Conservation (phyloP, 371 early-diverging fungal genomes). For the Lichtheimia corymbifera region DNA sequence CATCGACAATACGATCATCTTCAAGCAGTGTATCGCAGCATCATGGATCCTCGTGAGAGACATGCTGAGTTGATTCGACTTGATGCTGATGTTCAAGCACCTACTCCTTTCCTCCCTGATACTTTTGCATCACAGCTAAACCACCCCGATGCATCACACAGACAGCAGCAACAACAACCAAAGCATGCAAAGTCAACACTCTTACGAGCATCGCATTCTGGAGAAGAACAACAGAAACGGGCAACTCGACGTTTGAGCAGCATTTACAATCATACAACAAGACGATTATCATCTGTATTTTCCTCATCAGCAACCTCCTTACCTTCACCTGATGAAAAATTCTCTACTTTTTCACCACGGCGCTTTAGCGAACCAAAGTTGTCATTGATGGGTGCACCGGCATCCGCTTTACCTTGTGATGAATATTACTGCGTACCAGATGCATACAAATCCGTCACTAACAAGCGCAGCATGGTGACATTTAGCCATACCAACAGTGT, state of each 20-base stretch:
- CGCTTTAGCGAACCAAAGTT: too few species aligned
- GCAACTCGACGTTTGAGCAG: neutral
- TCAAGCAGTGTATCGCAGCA: neutral
- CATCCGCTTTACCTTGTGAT: too few species aligned
- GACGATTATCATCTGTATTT: slow-evolving; percentile 2
- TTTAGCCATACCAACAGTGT: neutral
- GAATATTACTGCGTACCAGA: too few species aligned
- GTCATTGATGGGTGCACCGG: too few species aligned
- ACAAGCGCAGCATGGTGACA: neutral
- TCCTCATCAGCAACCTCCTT: too few species aligned
- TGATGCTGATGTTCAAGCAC: neutral
- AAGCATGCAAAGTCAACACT: neutral
- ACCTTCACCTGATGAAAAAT: too few species aligned
- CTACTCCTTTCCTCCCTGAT: slow-evolving; percentile 3
- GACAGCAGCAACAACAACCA: neutral
- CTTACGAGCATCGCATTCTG: neutral
- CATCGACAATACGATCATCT: slow-evolving; percentile 3
- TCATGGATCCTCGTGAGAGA: neutral
- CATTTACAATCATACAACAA: neutral
- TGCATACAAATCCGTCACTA: neutral
- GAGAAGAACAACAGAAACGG: slow-evolving; percentile 1
- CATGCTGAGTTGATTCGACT: slow-evolving; percentile 1
- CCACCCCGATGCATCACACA: neutral
- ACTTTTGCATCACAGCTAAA: neutral
- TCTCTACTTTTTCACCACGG: too few species aligned